Conservation (phyloP, 2,329 filamentous ascomycete species). For the Arthrinium puccinioides region DNA sequence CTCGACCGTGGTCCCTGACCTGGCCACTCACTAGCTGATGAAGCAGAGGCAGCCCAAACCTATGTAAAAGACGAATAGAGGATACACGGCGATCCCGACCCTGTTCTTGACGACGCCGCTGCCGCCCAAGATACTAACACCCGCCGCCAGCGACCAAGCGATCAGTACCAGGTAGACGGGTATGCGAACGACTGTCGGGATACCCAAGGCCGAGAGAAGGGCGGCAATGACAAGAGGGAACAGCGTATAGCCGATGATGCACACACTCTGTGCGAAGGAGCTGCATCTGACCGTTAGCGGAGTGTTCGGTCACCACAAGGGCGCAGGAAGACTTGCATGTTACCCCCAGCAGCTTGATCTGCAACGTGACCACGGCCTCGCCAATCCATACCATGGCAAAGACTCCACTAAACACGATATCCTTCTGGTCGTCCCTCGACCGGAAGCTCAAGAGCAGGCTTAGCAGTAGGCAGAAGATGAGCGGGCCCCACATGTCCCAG, state of each 20-base stretch:
- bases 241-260: conserved; percentile 96
- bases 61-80: conserved; percentile 90
- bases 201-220: conserved; percentile 73
- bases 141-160: conserved; percentile 88
- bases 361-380: conserved; percentile 91
- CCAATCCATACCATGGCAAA: conserved; percentile 97
- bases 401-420: conserved; percentile 87
- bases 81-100: conserved; percentile 89
- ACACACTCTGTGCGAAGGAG: conserved; percentile 95
- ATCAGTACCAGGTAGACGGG: conserved; percentile 86
- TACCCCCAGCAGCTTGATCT: conserved; percentile 96
- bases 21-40: conserved; percentile 69
- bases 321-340: conserved; percentile 66
- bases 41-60: conserved; percentile 92
- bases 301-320: neutral
- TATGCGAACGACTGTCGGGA: conserved; percentile 76
- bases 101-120: conserved; percentile 94
- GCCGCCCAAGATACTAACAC: conserved; percentile 90
- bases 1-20: no score
- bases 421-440: conserved; percentile 72
- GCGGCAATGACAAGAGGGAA: conserved; percentile 94
- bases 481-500: conserved; percentile 97
- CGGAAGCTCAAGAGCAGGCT: conserved; percentile 82
- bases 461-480: conserved; percentile 87
- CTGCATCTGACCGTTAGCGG: conserved; percentile 41